phyloP scores from a whole-genome alignment of 352 stramenopile species.

The Phytophthora vignae region DNA sequence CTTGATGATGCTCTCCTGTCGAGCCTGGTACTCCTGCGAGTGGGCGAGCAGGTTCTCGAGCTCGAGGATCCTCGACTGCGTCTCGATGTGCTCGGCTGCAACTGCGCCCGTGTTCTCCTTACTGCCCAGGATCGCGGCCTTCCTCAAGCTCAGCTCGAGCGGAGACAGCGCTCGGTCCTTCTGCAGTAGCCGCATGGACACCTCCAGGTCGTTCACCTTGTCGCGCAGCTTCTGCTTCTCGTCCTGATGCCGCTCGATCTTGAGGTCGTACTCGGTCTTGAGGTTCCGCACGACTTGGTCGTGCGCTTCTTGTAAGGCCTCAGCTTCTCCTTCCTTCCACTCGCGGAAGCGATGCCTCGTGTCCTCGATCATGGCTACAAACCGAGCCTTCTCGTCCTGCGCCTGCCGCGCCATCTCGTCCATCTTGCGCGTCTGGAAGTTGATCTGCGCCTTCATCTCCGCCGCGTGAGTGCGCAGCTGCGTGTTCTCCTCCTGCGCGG shows the following conservation, averaged over 20 bases:
- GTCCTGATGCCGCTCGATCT: constrained; percentile 70
- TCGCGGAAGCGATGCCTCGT: constrained; percentile 66
- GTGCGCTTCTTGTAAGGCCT: constrained; percentile 41
- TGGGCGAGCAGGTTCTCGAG: constrained; percentile 66
- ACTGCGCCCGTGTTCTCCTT: constrained; percentile 52
- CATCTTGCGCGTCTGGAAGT: constrained; percentile 53
- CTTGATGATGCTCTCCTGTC: constrained; percentile 73
- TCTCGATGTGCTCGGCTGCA: constrained; percentile 67
- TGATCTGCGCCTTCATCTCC: constrained; percentile 55
- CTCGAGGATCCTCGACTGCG: constrained; percentile 59
- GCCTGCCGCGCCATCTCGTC: constrained; percentile 58
- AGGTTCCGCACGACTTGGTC: constrained; percentile 62
- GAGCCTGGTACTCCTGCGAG: constrained; percentile 62
- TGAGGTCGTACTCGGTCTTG: constrained; percentile 72
- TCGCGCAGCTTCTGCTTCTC: constrained; percentile 81
- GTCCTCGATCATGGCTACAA: constrained; percentile 61
- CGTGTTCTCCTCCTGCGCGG: constrained; percentile 57
- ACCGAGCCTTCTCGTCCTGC: constrained; percentile 66
- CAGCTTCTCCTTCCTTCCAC: constrained; percentile 68
- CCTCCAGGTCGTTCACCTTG: constrained; percentile 78
- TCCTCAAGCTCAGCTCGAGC: constrained; percentile 68
- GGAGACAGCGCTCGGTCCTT: constrained; percentile 70
- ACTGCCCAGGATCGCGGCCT: constrained; percentile 62
- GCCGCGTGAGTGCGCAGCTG: constrained; percentile 41
- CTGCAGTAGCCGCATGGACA: constrained; percentile 68